These are phyloP conservation scores for Lichtheimia ornata DNA, from an alignment of 371 early-diverging fungal genomes.

Conservation along the genomic window DNA sequence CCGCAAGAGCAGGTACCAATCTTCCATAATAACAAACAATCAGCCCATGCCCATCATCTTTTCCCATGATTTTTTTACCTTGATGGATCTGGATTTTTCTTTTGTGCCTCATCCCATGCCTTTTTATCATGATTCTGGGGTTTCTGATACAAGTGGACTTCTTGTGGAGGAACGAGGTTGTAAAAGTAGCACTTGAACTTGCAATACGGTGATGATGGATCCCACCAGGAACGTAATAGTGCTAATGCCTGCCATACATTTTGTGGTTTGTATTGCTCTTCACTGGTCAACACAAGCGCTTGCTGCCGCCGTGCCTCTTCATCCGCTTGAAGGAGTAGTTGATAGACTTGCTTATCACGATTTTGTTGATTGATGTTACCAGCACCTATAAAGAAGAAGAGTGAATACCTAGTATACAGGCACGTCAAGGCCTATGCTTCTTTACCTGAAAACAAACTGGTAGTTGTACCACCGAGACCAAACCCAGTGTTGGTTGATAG, in stretches of 20 bases:
- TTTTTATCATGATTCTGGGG: conserved; percentile 73
- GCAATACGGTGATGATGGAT: conserved; percentile 76
- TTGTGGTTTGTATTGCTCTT: conserved; percentile 30
- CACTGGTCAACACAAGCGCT: conserved; percentile 25
- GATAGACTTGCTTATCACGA: conserved; percentile 35
- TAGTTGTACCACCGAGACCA: conserved; percentile 13
- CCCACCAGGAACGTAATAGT: conserved; percentile 75
- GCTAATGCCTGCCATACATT: conserved; percentile 61
- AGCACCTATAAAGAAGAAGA: neutral
- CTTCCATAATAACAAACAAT: neutral
- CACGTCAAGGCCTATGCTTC: neutral
- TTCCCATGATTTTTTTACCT: conserved; percentile 40
- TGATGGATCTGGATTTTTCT: conserved; percentile 81
- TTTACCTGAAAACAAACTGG: conserved; percentile 4
- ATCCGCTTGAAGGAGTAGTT: conserved; percentile 24
- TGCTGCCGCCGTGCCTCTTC: conserved; percentile 42
- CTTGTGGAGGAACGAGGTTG: conserved; percentile 81
- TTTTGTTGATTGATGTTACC: conserved; percentile 24
- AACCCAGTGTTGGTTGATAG: conserved; percentile 11
- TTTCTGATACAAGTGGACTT: conserved; percentile 75
- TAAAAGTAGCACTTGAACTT: conserved; percentile 91
- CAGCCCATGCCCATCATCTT: neutral
- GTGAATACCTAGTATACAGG: neutral
- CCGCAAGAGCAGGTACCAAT: conserved; percentile 84
- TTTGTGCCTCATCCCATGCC: conserved; percentile 82